These are phyloP conservation scores for Cyberlindnera nakhonratchasimensis DNA, from an alignment of 805 yeast species.

Conservation along the genomic window DNA sequence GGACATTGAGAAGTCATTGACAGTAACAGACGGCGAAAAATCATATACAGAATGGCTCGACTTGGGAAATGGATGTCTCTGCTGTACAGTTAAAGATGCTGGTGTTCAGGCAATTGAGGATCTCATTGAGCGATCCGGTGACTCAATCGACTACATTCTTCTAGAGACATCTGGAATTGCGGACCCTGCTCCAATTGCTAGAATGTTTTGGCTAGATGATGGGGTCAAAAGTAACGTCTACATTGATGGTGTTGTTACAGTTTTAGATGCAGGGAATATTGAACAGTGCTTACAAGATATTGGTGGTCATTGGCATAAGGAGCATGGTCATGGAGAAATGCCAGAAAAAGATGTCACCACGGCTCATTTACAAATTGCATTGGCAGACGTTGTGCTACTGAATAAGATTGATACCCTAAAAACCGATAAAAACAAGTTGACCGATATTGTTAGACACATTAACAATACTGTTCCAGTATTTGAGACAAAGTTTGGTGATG, in stretches of 20 bases:
- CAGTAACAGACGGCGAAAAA: constrained; percentile 52
- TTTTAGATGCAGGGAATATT: constrained; percentile 73
- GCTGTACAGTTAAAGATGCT: constrained; percentile 93
- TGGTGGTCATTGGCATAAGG: constrained; percentile 68
- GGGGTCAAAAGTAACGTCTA: constrained; percentile 80
- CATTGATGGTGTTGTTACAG: constrained; percentile 89
- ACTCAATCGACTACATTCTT: constrained; percentile 81
- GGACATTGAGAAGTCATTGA: constrained; percentile 82
- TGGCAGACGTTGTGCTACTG: constrained; percentile 78
- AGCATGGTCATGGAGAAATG: constrained; percentile 36
- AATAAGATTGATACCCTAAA: constrained; percentile 69
- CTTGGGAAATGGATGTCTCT: constrained; percentile 92
- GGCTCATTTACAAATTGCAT: constrained; percentile 85
- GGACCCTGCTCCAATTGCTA: constrained; percentile 95
- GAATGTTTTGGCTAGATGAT: constrained; percentile 96
- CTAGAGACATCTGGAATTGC: constrained; percentile 96
- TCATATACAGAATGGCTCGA: constrained; percentile 92
- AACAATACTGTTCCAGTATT: constrained; percentile 68
- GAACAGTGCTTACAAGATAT: constrained; percentile 61
- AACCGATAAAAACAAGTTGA: constrained; percentile 32
- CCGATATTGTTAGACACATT: constrained; percentile 44
- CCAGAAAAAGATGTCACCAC: constrained; percentile 57
- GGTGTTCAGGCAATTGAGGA: constrained; percentile 95
- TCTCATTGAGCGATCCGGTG: constrained; percentile 66
- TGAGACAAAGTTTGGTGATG: constrained; percentile 70